Evolutionary conservation across 805 yeast species (phyloP), one percentile per base, ranked within the genome.

Genomic region (Yueomyces sinensis): DNA sequence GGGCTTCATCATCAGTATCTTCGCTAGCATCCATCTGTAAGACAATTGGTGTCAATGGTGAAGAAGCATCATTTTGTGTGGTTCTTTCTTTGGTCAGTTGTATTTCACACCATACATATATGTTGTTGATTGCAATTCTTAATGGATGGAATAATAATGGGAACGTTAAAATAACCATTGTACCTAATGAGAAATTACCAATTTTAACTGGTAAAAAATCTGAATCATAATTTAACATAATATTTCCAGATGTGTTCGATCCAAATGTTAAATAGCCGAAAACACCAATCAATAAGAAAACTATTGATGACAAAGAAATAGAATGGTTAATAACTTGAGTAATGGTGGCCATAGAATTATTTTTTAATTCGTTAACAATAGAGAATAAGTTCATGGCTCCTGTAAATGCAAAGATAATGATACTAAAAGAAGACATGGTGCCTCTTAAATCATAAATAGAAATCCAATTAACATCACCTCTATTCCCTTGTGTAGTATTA

Each of bases 121-220:
- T 72, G 49, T 81, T 83, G 52, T 81, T 78, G 22, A 73, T 58
- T 3, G 87, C 76, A 14, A 81, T 71, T 40, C 94, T 63, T 41
- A 84, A 74, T 16, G 94, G 94, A 53, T 81, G 84, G 47, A 83
- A 79, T 66, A 81, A 74, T 38, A 82, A 63, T 13, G 94, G 93
- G 56, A 66, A 82, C 4, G 86, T 76, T 29, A 82, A 60, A n/a
- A 75, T 60, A 13, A 82, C 81, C 87, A 81, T 79, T 15, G 75
- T 52, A 1, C 76, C 81, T 25, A 82, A 62, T 30, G 80, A 64
- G 24, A 72, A 61, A 42, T 80, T 68, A 5, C 83, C 91, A 14
- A 65, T 29, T 30, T 56, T 56, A 2, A 77, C 64, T 5, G 65
- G 62, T 6, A 25, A 25, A 13, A n/a, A 25, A 25, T 25, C 15